Base-by-base conservation (phyloP, 306 rosid species). In the Morella rubra region DNA sequence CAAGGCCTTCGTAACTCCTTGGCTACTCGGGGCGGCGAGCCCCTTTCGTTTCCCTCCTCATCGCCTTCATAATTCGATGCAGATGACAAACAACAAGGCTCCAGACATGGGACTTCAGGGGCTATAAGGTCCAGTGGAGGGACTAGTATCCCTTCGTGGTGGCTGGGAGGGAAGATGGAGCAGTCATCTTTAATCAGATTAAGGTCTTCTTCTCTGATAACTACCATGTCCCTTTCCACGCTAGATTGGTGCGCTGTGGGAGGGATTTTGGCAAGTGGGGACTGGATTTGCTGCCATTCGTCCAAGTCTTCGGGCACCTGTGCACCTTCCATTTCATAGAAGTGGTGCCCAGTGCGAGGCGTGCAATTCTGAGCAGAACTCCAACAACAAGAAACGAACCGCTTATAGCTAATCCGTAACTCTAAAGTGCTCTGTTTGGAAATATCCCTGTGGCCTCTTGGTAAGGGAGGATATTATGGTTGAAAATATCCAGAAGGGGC, bases 1-100 rank as follows among this genome's bases (percentile, higher is more conserved):
- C 81, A 75, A 66, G 73, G 3, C 84, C 75, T 86, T 81, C 71
- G 47, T 44, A 79, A 24, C 59, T 59, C 41, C 0, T 40, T 69
- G 19, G 66, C 75, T 54, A 51, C 64, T 14, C 7, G 44, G 24
- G 54, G 81, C 22, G 15, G 40, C 42, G 47, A 32, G 16, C 22
- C 22, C 71, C 32, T 41, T 42, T 12, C 8, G 9, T n/a, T 42
- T 66, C 42, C 69, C 69, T 65, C 74, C 51, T 67, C 74, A 6
- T 44, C 59, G n/a, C 55, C 37, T 40, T 0, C 53, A 7, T 59
- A 16, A 59, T 32, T 59, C 12, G 76, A 53, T 1, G 80, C 22
- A 11, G 73, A 24, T 8, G 77, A 37, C 37, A 80, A 60, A 52
- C 82, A 52, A 7, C 71, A 18, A 3, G 83, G 10, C 14, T 61